These are phyloP conservation scores for Auricularia cornea DNA, from an alignment of 768 basidiomycete genomes.

Conservation along the genomic window DNA sequence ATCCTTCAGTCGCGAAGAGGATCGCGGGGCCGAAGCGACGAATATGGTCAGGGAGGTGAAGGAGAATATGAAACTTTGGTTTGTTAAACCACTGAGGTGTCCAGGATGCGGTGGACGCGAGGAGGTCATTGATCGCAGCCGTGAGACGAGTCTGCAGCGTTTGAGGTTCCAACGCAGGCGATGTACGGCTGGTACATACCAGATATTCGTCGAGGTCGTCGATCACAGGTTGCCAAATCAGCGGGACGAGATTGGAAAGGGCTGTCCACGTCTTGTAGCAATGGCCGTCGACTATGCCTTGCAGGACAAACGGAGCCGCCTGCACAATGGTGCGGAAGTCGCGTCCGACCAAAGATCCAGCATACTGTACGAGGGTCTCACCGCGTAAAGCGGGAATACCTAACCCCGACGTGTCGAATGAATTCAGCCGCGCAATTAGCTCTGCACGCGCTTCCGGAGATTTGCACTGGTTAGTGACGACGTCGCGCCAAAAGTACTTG, in stretches of 20 bases:
- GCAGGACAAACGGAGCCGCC: no score
- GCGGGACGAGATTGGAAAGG: no score
- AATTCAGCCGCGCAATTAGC: no score
- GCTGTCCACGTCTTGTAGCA: no score
- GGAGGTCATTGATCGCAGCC: constrained; percentile 29
- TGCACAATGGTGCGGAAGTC: constrained; percentile 21
- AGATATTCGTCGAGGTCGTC: no score
- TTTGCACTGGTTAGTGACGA: constrained; percentile 2
- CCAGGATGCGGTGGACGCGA: constrained; percentile 22
- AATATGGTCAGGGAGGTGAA: constrained; percentile 31
- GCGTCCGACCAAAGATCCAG: constrained; percentile 29
- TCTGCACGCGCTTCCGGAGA: no score
- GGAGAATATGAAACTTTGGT: constrained; percentile 35
- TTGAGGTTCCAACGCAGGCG: no score
- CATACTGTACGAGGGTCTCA: constrained; percentile 28
- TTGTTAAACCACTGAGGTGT: constrained; percentile 33
- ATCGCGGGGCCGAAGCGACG: constrained; percentile 33
- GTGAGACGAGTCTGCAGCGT: constrained; percentile 15
- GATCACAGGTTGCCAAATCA: no score
- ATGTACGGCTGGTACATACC: no score
- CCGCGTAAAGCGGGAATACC: constrained; percentile 23
- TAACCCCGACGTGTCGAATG: constrained; percentile 16
- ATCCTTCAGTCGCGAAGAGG: no score
- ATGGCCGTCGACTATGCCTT: no score
- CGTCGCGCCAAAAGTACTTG: constrained; percentile 43